Conservation (phyloP, 352 stramenopile genomes). For the Phytophthora hibernalis region DNA sequence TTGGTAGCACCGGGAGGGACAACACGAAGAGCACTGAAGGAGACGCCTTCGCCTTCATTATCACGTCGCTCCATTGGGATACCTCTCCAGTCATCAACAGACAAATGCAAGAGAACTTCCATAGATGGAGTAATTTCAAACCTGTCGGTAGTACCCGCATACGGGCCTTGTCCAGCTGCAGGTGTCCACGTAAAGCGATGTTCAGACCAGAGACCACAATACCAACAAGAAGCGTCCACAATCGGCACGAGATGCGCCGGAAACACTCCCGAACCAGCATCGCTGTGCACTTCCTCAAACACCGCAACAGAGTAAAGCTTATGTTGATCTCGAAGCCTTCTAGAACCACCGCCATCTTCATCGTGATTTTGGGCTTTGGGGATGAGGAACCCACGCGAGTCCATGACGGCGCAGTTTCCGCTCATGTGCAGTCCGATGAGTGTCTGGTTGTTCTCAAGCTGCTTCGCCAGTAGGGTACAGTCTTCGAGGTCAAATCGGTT, state of each 20-base stretch:
- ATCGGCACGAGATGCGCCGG: conserved; percentile 56
- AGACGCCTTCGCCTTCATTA: conserved; percentile 39
- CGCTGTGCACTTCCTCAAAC: conserved; percentile 75
- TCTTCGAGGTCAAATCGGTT: conserved; percentile 73
- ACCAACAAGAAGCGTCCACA: conserved; percentile 81
- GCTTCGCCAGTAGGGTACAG: conserved; percentile 62
- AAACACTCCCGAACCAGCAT: conserved; percentile 58
- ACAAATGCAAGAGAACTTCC: conserved; percentile 66
- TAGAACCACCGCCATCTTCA: conserved; percentile 30
- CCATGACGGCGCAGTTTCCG: conserved; percentile 72
- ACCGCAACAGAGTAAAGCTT: conserved; percentile 80
- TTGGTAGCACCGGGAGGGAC: conserved; percentile 76
- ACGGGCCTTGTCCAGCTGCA: conserved; percentile 41
- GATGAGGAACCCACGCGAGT: conserved; percentile 74
- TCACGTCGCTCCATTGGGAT: conserved; percentile 68
- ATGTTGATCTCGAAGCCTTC: conserved; percentile 68
- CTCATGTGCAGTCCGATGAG: conserved; percentile 80
- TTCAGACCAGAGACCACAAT: conserved; percentile 78
- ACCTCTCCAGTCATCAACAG: conserved; percentile 74
- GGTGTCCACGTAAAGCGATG: conserved; percentile 79
- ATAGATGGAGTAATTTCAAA: conserved; percentile 49
- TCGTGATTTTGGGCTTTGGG: conserved; percentile 49
- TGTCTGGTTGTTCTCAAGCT: conserved; percentile 77
- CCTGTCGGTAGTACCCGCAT: conserved; percentile 35
- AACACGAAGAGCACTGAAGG: conserved; percentile 65